A percentile compares a stretch with the other conserved stretches of the same genome.
Evolutionary conservation across 768 basidiomycete genomes (phyloP).

Genomic region (Termitomyces sp.): DNA sequence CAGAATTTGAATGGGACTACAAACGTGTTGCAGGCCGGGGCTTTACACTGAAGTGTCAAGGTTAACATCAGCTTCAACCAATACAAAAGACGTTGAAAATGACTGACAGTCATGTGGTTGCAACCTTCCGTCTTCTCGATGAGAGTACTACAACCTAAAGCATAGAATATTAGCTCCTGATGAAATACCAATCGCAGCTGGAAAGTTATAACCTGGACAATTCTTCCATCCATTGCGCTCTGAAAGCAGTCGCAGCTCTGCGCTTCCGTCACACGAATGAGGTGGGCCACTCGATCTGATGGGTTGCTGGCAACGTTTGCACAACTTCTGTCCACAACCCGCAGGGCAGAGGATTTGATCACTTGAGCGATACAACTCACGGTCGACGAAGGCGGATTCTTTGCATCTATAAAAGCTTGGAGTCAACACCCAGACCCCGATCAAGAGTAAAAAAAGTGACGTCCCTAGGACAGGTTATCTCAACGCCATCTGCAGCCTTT

Average conservation of each 20-base stretch:
- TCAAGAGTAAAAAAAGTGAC: slow-evolving; percentile 4
- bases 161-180: slow-evolving; percentile 5
- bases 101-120: slow-evolving; percentile 52
- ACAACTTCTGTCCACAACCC: slow-evolving; percentile 49
- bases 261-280: slow-evolving; percentile 53
- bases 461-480: slow-evolving; percentile 46
- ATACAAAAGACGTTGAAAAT: not conserved
- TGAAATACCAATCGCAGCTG: not conserved
- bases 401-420: slow-evolving; percentile 35
- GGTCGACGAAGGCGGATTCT: slow-evolving; percentile 43
- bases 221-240: slow-evolving; percentile 52
- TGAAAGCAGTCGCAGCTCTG: slow-evolving; percentile 50
- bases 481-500: slow-evolving; percentile 30
- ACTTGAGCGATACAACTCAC: slow-evolving; percentile 33
- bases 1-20: slow-evolving; percentile 1
- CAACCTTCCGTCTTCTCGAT: slow-evolving; percentile 48
- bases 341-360: slow-evolving; percentile 44
- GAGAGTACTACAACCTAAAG: slow-evolving; percentile 38
- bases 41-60: slow-evolving; percentile 32
- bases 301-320: slow-evolving; percentile 49
- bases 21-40: slow-evolving; percentile 51
- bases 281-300: slow-evolving; percentile 16
- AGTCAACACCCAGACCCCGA: not conserved
- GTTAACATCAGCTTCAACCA: not conserved
- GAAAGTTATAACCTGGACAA: slow-evolving; percentile 39